Evolutionary conservation across 306 rosid species (phyloP).

Genomic region (Cucumis hystrix): DNA sequence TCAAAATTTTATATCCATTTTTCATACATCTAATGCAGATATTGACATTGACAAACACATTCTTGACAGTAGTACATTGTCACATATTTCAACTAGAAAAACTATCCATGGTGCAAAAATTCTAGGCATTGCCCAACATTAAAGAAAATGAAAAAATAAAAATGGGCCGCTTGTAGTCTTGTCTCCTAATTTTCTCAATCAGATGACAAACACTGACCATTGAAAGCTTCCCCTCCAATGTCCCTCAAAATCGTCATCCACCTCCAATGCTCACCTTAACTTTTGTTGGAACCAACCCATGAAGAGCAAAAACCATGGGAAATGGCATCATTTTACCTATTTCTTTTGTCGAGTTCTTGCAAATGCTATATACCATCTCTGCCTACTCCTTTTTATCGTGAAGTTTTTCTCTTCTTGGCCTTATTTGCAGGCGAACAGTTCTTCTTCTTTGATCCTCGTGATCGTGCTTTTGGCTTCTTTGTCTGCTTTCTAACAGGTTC

Average conservation of each 20-base stretch:
- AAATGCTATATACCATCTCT: not conserved
- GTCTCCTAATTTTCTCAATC: not conserved
- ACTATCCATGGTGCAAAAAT: not conserved
- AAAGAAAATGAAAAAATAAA: not conserved
- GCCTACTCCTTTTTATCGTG: constrained; percentile 1
- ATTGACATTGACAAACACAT: not conserved
- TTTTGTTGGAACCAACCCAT: not conserved
- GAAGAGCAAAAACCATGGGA: not conserved
- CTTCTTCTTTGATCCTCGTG: constrained; percentile 22
- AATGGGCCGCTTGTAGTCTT: not conserved
- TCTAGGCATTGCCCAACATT: not conserved
- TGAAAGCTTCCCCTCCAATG: not conserved
- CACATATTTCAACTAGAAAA: not conserved
- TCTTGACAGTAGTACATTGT: not conserved
- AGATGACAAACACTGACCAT: not conserved
- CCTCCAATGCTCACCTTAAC: not conserved
- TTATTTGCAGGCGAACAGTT: constrained; percentile 18
- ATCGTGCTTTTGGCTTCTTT: constrained; percentile 19
- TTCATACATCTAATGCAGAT: not conserved
- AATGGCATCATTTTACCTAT: not conserved
- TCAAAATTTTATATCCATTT: not conserved
- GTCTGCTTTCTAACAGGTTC: constrained; percentile 21
- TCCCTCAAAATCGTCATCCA: not conserved
- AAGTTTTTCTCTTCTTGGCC: constrained; percentile 23
- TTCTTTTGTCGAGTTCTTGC: not conserved